Percentiles rank a stretch among this genome's conserved stretches.
phyloP scores from a whole-genome alignment of 352 stramenopile species.

The Pythium chondricola region DNA sequence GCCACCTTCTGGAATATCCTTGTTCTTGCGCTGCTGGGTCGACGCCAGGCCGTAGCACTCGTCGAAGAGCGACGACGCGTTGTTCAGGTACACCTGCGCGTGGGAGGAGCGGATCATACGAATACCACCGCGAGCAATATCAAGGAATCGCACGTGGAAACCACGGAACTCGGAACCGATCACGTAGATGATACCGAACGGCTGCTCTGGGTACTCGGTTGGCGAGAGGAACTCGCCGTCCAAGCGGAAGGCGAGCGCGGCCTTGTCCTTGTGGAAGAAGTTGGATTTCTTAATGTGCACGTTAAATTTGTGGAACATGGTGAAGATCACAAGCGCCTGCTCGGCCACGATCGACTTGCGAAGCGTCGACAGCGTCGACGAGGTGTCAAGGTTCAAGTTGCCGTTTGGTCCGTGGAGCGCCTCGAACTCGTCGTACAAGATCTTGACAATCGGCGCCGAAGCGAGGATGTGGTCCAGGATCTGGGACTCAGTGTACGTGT shows the following conservation, averaged over 20 bases:
- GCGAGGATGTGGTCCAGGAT: constrained; percentile 83
- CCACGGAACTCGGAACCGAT: constrained; percentile 95
- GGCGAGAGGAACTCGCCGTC: constrained; percentile 69
- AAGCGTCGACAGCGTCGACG: constrained; percentile 53
- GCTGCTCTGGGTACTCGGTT: constrained; percentile 78
- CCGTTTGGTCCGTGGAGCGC: constrained; percentile 48
- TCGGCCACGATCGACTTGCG: constrained; percentile 72
- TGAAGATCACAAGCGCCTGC: constrained; percentile 73
- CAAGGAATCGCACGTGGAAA: constrained; percentile 97
- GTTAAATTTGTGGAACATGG: constrained; percentile 83
- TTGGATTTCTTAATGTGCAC: constrained; percentile 77
- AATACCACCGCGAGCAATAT: constrained; percentile 95
- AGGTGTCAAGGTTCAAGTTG: constrained; percentile 33
- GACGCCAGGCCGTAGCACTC: constrained; percentile 95
- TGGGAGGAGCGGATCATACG: constrained; percentile 86
- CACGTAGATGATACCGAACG: constrained; percentile 93
- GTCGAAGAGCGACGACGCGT: constrained; percentile 91
- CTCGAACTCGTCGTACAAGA: constrained; percentile 77
- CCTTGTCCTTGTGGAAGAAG: constrained; percentile 81
- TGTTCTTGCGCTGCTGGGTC: constrained; percentile 99
- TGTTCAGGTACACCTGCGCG: constrained; percentile 88
- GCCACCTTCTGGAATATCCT: constrained; percentile 98
- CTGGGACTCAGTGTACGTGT: constrained; percentile 84
- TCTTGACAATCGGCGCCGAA: constrained; percentile 60
- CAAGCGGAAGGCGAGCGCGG: constrained; percentile 64